These are phyloP conservation scores for Peronospora farinosa DNA, from an alignment of 352 stramenopile species.

Conservation along the genomic window DNA sequence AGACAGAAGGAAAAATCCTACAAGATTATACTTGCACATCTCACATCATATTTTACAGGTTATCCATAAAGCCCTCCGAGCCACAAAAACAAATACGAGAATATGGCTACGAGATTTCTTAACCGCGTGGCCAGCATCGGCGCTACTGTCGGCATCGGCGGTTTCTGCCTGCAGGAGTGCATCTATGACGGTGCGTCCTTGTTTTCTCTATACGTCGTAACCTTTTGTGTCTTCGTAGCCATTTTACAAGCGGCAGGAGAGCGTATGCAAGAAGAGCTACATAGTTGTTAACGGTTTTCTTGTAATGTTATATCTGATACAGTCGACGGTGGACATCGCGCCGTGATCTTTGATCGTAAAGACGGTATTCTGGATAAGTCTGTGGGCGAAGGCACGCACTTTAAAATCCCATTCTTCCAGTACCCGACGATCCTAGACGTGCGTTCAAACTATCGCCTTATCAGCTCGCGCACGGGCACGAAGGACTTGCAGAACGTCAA, in stretches of 20 bases:
- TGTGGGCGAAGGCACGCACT: slow-evolving; percentile 97
- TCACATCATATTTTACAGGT: slow-evolving; percentile 2
- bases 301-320: slow-evolving; percentile 2
- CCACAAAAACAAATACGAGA: slow-evolving; percentile 28
- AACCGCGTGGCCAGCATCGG: slow-evolving; percentile 61
- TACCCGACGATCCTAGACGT: slow-evolving; percentile 98
- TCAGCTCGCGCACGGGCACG: slow-evolving; percentile 94
- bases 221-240: background rate
- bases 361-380: slow-evolving; percentile 94
- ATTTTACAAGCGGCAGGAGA: slow-evolving; percentile 7
- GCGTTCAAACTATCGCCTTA: slow-evolving; percentile 94
- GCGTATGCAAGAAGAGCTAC: background rate
- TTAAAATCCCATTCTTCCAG: slow-evolving; percentile 98
- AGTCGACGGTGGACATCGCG: slow-evolving; percentile 97
- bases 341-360: slow-evolving; percentile 99
- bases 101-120: slow-evolving; percentile 67
- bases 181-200: slow-evolving; percentile 75
- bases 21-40: background rate
- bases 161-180: slow-evolving; percentile 67
- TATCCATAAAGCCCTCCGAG: slow-evolving; percentile 12
- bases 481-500: slow-evolving; percentile 99
- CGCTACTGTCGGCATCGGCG: slow-evolving; percentile 54
- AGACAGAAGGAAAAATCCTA: background rate
- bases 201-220: slow-evolving; percentile 3
- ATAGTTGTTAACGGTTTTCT: slow-evolving; percentile 4